phyloP scores from a whole-genome alignment of 345 rosid genomes.

The Syzygium oleosum region DNA sequence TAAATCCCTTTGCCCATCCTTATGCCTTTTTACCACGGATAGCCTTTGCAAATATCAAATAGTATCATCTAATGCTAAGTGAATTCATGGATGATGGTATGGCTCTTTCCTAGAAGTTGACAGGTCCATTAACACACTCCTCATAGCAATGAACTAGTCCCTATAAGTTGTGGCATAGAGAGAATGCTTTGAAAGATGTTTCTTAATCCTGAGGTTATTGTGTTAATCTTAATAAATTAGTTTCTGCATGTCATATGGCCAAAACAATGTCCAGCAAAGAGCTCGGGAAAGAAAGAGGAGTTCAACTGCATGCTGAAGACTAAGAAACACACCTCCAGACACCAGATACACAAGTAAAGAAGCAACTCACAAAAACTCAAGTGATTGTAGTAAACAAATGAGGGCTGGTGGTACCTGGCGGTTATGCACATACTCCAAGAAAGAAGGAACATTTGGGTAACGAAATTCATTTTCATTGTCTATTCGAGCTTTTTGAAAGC shows the following conservation, averaged over 20 bases:
- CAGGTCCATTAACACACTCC: neutral
- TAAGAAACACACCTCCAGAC: too few relatives aligned
- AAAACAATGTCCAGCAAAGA: too few relatives aligned
- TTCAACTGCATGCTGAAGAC: too few relatives aligned
- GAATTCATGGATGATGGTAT: neutral
- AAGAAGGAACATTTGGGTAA: slow-evolving; percentile 78
- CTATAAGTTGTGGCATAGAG: neutral
- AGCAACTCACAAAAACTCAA: neutral
- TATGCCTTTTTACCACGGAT: neutral
- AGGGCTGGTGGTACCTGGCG: slow-evolving; percentile 52
- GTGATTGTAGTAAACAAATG: neutral
- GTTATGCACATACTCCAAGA: slow-evolving; percentile 84
- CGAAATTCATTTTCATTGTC: slow-evolving; percentile 4
- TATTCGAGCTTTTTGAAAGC: too few relatives aligned
- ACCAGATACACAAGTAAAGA: neutral
- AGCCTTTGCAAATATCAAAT: neutral
- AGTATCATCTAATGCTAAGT: neutral
- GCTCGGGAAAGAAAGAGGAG: too few relatives aligned
- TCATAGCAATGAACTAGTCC: neutral
- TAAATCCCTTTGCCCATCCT: neutral
- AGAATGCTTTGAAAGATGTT: neutral
- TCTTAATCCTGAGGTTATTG: neutral
- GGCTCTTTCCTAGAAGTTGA: neutral
- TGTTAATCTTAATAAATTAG: too few relatives aligned
- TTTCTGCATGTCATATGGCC: too few relatives aligned